Base-by-base conservation (phyloP, 2,329 filamentous ascomycete species). In the Sporothrix brasiliensis region DNA sequence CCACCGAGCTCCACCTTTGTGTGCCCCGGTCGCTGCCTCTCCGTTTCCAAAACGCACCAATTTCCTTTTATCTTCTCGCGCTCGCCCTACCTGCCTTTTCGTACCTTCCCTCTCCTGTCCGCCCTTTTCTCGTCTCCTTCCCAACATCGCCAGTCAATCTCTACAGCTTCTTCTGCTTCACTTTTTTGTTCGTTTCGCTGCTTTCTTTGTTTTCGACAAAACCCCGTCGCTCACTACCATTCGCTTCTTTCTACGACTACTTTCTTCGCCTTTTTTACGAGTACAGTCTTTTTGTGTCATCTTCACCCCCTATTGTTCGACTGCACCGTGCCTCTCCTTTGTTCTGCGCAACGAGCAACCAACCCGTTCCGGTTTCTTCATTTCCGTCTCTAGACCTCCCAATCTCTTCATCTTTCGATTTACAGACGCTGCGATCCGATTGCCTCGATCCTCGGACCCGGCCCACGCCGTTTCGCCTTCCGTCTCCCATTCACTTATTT, bases 241-340 rank as follows among this genome's bases (percentile, higher is more conserved):
- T 66, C 61, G 61, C 47, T 66, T 66, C 61, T 65, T 21, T 10
- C 41, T 13, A 44, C 41, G 41, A 44, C 3, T 39, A 30, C 52
- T 34, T 24, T 27, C n/a, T 14, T 52, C 50, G 27, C 34, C 49
- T 47, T 21, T 44, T 73, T 67, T 68, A 53, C 41, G 60, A 24
- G 66, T 61, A 53, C 52, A 60, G 58, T 47, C 24, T 67, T 56
- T 67, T 68, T 30, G 27, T 30, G 27, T 30, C 27, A 30, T 3
- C 27, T 30, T 66, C 39, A 3, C 7, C 24, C 16, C 19, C 47
- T 47, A 41, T 66, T 41, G 4, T 30, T 39, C 24, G 41, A 14
- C 24, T 70, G 61, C 70, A 69, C 70, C 70, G 70, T 58, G 70
- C 68, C 70, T 71, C 61, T 72, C 71, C 27, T 72, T 72, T 68